phyloP scores from a whole-genome alignment of 345 rosid species.

The Clarkia xantiana region DNA sequence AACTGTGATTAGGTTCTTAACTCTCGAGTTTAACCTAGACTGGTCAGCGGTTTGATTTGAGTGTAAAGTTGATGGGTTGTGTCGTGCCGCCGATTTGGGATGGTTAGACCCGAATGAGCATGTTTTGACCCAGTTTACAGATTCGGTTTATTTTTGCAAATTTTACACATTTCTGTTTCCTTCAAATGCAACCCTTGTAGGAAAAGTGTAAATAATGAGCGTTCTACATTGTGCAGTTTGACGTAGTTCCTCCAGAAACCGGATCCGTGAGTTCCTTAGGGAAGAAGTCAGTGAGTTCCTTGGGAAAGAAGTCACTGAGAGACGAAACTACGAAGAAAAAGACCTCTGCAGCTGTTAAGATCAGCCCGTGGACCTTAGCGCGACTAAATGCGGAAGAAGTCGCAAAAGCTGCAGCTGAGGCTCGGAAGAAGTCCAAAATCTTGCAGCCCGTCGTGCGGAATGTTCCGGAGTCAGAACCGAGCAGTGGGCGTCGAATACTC shows the following conservation, averaged over 20 bases:
- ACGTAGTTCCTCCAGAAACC: constrained; percentile 95
- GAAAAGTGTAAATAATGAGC: neutral
- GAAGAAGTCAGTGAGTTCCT: too few species aligned
- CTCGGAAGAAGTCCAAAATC: constrained; percentile 78
- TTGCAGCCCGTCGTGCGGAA: constrained; percentile 60
- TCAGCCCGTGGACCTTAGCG: constrained; percentile 94
- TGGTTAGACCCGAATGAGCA: too few species aligned
- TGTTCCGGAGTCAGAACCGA: constrained; percentile 39
- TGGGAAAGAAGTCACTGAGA: constrained; percentile 3
- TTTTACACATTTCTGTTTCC: too few species aligned
- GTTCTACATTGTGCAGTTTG: constrained; percentile 43
- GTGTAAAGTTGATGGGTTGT: too few species aligned
- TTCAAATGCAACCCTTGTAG: too few species aligned
- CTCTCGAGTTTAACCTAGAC: too few species aligned
- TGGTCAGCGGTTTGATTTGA: too few species aligned
- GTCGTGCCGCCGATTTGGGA: too few species aligned
- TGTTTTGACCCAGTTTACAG: too few species aligned
- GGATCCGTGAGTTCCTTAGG: constrained; percentile 21
- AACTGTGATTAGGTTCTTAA: too few species aligned
- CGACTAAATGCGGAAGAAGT: constrained; percentile 87
- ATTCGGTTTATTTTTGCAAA: too few species aligned
- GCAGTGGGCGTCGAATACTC: constrained; percentile 56
- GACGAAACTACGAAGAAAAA: constrained; percentile 63
- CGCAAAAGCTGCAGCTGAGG: constrained; percentile 91
- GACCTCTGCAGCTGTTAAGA: constrained; percentile 61